Evolutionary conservation across 2,329 filamentous ascomycete genomes (phyloP), one percentile per base, ranked within the genome.

Genomic region (Colletotrichum nymphaeae): DNA sequence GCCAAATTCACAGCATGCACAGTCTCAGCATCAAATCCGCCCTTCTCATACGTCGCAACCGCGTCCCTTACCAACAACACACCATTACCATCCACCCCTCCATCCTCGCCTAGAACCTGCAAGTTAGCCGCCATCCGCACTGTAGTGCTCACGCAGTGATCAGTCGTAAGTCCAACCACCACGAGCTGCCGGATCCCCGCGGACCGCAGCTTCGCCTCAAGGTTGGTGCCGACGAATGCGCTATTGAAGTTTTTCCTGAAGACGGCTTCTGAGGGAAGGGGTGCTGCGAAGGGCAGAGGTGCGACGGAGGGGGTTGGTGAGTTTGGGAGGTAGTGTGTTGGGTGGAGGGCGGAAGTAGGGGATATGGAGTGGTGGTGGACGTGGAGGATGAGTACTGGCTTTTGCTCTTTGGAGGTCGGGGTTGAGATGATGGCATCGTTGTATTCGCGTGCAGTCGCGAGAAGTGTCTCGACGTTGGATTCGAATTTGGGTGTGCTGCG

Each of bases 81-180:
- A 1, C 70, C 72, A 22, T 78, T 74, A 6, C 74, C 64, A 1
- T 82, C 78, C 0, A 80, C 81, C 32, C 77, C 77, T 2, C 79
- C 76, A 9, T 79, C 76, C 57, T 78, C 76, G 73, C 84, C 81
- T 53, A 84, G 81, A 19, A 88, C 83, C 5, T 81, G 80, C 55
- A 88, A 67, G 73, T 88, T 87, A 22, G 79, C 83, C 1, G 86
- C 86, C 84, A 87, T 86, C 8, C 86, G 82, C 28, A 83, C 81
- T 2, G 84, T 84, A 4, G 86, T 88, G 69, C 83, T 86, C 16
- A 88, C 85, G 66, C 86, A 88, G 73, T 88, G 86, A 76, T 87
- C 86, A 46, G 86, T 87, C 4, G 84, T 86, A 69, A 88, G 72
- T 0, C 86, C 86, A 2, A 78, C 79, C 32, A 87, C 76, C 22